These are phyloP conservation scores for Apiotrichum mycotoxinovorans DNA, from an alignment of 1,284 basidiomycete species.

Conservation along the genomic window DNA sequence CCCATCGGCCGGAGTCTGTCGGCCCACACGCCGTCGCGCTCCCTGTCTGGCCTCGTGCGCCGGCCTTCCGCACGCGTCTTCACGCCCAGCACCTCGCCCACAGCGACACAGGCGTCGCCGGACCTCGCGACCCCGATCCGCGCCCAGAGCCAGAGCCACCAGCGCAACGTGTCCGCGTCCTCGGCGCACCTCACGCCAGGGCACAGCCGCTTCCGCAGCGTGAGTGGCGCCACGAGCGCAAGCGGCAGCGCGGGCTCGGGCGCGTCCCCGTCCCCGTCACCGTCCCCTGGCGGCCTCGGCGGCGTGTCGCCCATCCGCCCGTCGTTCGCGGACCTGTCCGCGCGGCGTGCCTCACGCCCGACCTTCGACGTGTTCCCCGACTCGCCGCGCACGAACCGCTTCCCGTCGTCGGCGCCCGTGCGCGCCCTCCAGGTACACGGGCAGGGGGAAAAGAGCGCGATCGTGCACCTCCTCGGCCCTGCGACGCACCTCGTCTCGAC, in stretches of 20 bases:
- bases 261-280: too few species aligned
- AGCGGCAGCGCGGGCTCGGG: too few species aligned
- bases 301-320: constrained; percentile 19
- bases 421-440: constrained; percentile 6
- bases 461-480: constrained; percentile 38
- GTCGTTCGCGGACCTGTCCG: constrained; percentile 34
- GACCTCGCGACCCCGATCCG: neutral
- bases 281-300: neutral
- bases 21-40: neutral
- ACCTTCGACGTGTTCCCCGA: constrained; percentile 27
- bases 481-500: constrained; percentile 27
- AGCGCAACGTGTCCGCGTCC: neutral
- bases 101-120: neutral
- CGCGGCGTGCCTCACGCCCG: constrained; percentile 32
- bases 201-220: neutral
- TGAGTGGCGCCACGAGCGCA: neutral
- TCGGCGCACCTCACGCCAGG: neutral
- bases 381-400: constrained; percentile 25
- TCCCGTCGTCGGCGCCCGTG: constrained; percentile 34
- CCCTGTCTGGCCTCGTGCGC: constrained; percentile 7
- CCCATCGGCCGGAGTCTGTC: neutral
- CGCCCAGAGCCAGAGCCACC: neutral
- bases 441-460: constrained; percentile 25
- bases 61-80: constrained; percentile 7
- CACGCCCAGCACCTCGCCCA: neutral